phyloP scores from a whole-genome alignment of 345 rosid genomes.

The Gossypium thurberi region DNA sequence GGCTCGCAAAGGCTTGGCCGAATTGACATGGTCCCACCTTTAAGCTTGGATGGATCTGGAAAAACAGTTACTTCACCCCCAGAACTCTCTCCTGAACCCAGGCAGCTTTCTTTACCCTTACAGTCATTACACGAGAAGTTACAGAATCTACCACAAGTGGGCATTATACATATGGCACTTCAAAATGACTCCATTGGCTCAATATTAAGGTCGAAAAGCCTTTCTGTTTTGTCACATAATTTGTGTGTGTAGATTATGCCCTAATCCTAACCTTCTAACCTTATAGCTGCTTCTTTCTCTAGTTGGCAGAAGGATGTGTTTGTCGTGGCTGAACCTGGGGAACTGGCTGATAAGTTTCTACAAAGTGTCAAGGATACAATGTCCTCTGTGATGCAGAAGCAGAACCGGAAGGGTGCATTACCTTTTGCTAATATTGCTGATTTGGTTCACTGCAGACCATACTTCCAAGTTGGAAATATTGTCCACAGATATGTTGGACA shows the following conservation, averaged over 20 bases:
- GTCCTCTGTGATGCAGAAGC: slow-evolving; percentile 47
- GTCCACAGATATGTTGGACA: slow-evolving; percentile 86
- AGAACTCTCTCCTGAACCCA: slow-evolving; percentile 41
- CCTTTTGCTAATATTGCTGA: slow-evolving; percentile 64
- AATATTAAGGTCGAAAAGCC: slow-evolving; percentile 62
- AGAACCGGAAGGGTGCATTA: slow-evolving; percentile 45
- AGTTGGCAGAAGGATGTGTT: slow-evolving; percentile 98
- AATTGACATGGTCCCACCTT: slow-evolving; percentile 86
- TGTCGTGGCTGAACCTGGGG: slow-evolving; percentile 98
- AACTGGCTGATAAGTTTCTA: slow-evolving; percentile 77
- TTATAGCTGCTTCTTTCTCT: slow-evolving; percentile 21
- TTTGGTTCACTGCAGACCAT: slow-evolving; percentile 54
- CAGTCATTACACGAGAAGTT: slow-evolving; percentile 82
- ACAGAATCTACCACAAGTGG: slow-evolving; percentile 90
- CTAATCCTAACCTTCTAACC: slow-evolving; percentile 26
- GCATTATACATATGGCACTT: slow-evolving; percentile 81
- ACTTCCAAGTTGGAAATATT: slow-evolving; percentile 84
- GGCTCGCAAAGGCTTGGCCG: slow-evolving; percentile 61
- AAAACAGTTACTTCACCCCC: slow-evolving; percentile 62
- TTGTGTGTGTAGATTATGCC: slow-evolving; percentile 13
- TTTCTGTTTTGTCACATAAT: slow-evolving; percentile 1
- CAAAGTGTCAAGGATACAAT: slow-evolving; percentile 75
- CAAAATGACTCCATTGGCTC: slow-evolving; percentile 79
- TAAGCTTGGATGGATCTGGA: slow-evolving; percentile 80
- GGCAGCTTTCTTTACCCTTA: slow-evolving; percentile 68